Base-by-base conservation (phyloP, 352 stramenopile genomes). In the Chrysophaeum taylorii region DNA sequence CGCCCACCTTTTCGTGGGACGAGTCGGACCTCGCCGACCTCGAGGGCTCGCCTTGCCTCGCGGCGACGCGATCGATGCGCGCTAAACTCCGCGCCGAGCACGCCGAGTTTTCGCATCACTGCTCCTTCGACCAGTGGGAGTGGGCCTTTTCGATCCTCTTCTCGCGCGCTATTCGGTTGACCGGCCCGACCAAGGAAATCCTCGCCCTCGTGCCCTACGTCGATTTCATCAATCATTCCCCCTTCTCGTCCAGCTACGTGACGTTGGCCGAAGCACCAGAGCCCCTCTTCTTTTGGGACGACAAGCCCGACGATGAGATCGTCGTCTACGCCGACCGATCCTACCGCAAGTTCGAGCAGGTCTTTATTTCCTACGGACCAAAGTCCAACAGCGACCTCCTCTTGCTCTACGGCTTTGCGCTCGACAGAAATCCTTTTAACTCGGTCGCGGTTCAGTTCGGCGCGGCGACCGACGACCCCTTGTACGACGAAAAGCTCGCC, bases 111-210 rank as follows among this genome's bases (percentile, higher is more conserved):
- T 39, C 14, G 36, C 23, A 67, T 31, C 37, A 54, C 14, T 86
- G 85, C 69, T 90, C 81, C 0, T 85, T 78, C 68, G 85, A 90
- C 54, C 83, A 84, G 41, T 92, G 85, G 82, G 52, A 84, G 39
- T 92, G 86, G 86, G 84, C 86, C 27, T 91, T 92, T 64, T 85
- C 85, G 15, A 91, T 88, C 78, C 74, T 92, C 0, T 91, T 92
- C 70, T 89, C 82, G 0, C 73, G 83, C 38, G 83, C 83, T 2
- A 89, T 89, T 71, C 77, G 83, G 41, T 62, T 89, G 27, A 73
- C 79, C 35, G 85, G 78, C 73, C 71, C 86, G 4, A 70, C 78
- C 53, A 69, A 81, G 33, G 85, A 91, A 73, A 76, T 82, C 42
- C 70, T 92, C 5, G 84, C 85, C 12, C 76, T 93, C 74, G 85